Percentiles rank a stretch among this genome's conserved stretches.
Conservation (phyloP, 345 rosid species). For the Aethionema arabicum region DNA sequence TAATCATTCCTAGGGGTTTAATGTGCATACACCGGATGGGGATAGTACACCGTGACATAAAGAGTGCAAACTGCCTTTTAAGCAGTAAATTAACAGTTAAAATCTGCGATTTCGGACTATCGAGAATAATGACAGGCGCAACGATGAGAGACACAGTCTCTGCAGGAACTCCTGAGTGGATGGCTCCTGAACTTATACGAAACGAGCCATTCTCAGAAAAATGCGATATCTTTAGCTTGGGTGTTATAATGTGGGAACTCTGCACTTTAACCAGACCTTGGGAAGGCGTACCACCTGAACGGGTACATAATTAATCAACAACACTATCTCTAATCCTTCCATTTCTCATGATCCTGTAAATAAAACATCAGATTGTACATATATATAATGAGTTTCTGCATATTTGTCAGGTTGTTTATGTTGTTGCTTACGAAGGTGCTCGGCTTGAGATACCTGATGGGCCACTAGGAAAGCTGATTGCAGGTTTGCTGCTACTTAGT, state of each 20-base stretch:
- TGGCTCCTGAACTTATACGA: slow-evolving; percentile 98
- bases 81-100: slow-evolving; percentile 89
- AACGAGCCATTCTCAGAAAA: slow-evolving; percentile 91
- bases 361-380: background rate
- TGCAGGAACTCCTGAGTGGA: slow-evolving; percentile 99
- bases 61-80: slow-evolving; percentile 87
- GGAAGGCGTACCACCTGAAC: slow-evolving; percentile 93
- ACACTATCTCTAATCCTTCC: background rate
- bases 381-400: slow-evolving; percentile 11
- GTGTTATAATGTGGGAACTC: slow-evolving; percentile 98
- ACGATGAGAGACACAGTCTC: slow-evolving; percentile 78
- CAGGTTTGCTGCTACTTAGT: slow-evolving; percentile 52
- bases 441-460: slow-evolving; percentile 90
- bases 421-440: slow-evolving; percentile 83
- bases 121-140: slow-evolving; percentile 70
- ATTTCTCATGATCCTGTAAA: background rate
- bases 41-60: slow-evolving; percentile 88
- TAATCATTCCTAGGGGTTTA: slow-evolving; percentile 63
- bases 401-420: slow-evolving; percentile 71
- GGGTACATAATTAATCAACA: slow-evolving; percentile 47
- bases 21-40: slow-evolving; percentile 99
- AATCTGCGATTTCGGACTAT: slow-evolving; percentile 97
- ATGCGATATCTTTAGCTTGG: slow-evolving; percentile 97
- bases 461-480: slow-evolving; percentile 78
- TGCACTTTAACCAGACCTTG: slow-evolving; percentile 89